Percentiles rank a stretch among this genome's conserved stretches.
phyloP scores from a whole-genome alignment of 495 filamentous ascomycete genomes.

The Chaetomium cochliodes region DNA sequence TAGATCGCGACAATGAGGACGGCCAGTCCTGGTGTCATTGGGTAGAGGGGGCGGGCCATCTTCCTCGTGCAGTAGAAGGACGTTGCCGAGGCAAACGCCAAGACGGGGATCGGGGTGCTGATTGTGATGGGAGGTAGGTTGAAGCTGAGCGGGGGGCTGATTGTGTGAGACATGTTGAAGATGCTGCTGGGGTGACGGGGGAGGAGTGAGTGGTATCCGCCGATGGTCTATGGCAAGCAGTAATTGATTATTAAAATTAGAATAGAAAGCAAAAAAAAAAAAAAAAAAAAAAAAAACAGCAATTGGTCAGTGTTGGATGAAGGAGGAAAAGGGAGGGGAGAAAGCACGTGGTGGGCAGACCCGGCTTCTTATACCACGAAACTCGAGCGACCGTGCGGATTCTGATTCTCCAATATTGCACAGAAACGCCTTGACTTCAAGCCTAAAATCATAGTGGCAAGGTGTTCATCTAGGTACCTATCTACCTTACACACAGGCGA shows the following conservation, averaged over 20 bases:
- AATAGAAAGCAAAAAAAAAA: too few species aligned
- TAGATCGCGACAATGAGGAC: slow-evolving; percentile 9
- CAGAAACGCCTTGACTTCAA: too few species aligned
- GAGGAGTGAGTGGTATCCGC: too few species aligned
- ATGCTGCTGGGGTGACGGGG: too few species aligned
- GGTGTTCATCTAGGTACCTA: too few species aligned
- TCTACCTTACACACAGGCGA: too few species aligned
- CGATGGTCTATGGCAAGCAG: too few species aligned
- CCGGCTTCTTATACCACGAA: neutral
- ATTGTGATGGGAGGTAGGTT: neutral
- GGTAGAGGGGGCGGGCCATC: slow-evolving; percentile 6
- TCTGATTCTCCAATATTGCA: neutral
- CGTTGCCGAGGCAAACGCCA: neutral
- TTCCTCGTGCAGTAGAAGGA: slow-evolving; percentile 17
- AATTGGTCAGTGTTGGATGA: too few species aligned
- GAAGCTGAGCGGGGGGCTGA: too few species aligned
- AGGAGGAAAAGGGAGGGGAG: neutral
- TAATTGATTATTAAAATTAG: too few species aligned
- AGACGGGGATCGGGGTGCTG: neutral
- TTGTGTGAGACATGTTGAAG: neutral
- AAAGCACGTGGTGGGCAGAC: neutral
- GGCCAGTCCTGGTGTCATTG: neutral
- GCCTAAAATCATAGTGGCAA: too few species aligned
- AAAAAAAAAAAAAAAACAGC: too few species aligned
- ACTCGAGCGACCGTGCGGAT: neutral